Conservation (phyloP, 169 alveolate genomes). For the Plasmodium chabaudi region DNA sequence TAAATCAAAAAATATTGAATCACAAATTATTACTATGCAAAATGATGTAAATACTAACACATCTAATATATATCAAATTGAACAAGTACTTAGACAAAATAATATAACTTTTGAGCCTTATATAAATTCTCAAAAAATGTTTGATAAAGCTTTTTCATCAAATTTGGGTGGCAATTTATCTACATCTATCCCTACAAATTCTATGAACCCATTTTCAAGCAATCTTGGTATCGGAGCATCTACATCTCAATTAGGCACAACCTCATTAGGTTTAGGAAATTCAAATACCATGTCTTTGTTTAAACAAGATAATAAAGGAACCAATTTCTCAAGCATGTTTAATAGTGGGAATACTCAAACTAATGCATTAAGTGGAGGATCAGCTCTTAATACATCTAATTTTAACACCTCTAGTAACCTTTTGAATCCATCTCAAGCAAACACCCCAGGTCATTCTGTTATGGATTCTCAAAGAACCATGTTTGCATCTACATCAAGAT, state of each 20-base stretch:
- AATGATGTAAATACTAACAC: conserved; percentile 35
- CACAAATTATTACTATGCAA: conserved; percentile 30
- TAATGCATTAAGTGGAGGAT: neutral
- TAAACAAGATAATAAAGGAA: neutral
- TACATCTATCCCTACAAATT: neutral
- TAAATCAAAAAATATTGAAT: conserved; percentile 39
- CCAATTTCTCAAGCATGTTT: neutral
- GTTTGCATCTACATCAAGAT: conserved; percentile 18
- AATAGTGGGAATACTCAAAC: neutral
- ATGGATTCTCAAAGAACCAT: conserved; percentile 18
- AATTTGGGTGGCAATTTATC: neutral
- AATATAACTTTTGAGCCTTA: conserved; percentile 61
- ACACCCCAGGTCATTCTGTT: neutral
- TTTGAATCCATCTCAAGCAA: neutral
- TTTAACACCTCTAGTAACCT: neutral
- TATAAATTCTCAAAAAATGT: conserved; percentile 34
- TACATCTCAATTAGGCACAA: neutral
- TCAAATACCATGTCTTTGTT: conserved; percentile 7
- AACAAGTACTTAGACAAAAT: conserved; percentile 20
- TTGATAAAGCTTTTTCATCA: conserved; percentile 23
- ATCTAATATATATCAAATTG: conserved; percentile 24
- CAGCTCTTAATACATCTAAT: neutral
- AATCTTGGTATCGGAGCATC: neutral
- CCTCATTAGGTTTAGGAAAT: neutral
- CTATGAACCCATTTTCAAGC: neutral